These are phyloP conservation scores for Globisporangium nagaii DNA, from an alignment of 352 stramenopile species.

Conservation along the genomic window DNA sequence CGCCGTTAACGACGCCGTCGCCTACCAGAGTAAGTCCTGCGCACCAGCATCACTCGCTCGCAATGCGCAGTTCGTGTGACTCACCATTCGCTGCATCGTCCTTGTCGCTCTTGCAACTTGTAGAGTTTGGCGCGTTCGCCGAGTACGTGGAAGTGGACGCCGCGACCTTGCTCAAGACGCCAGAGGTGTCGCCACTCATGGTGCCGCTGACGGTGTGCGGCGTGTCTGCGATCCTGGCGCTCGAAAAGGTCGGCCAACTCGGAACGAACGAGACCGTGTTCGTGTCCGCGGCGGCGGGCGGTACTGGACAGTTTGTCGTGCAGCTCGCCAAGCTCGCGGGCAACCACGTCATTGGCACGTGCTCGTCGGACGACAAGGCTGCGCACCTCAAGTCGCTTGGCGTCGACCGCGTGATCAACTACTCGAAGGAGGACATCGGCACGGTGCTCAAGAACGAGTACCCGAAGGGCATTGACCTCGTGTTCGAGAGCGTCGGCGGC, in stretches of 20 bases:
- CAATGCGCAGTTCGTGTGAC: neutral
- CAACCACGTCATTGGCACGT: constrained; percentile 59
- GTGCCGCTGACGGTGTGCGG: constrained; percentile 33
- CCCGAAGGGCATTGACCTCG: constrained; percentile 31
- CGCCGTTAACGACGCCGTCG: constrained; percentile 38
- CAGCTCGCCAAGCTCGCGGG: constrained; percentile 69
- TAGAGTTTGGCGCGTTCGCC: constrained; percentile 34
- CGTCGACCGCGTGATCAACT: constrained; percentile 64
- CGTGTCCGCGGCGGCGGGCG: constrained; percentile 37
- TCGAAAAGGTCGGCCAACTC: constrained; percentile 33
- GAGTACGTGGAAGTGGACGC: constrained; percentile 27
- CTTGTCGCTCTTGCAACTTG: constrained; percentile 15
- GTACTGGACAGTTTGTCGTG: constrained; percentile 61
- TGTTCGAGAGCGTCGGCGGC: constrained; percentile 42
- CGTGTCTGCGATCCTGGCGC: constrained; percentile 30
- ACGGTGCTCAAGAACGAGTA: constrained; percentile 44
- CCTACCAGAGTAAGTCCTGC: constrained; percentile 28
- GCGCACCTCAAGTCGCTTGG: constrained; percentile 51
- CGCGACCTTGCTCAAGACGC: constrained; percentile 10
- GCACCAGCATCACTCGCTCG: neutral
- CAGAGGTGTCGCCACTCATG: constrained; percentile 13
- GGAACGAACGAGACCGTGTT: constrained; percentile 31
- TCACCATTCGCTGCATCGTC: constrained; percentile 19
- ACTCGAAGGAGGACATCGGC: constrained; percentile 47
- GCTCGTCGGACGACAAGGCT: constrained; percentile 67